Base-by-base conservation (phyloP, 176 grass and related monocot genomes). In the Stipa capillata region DNA sequence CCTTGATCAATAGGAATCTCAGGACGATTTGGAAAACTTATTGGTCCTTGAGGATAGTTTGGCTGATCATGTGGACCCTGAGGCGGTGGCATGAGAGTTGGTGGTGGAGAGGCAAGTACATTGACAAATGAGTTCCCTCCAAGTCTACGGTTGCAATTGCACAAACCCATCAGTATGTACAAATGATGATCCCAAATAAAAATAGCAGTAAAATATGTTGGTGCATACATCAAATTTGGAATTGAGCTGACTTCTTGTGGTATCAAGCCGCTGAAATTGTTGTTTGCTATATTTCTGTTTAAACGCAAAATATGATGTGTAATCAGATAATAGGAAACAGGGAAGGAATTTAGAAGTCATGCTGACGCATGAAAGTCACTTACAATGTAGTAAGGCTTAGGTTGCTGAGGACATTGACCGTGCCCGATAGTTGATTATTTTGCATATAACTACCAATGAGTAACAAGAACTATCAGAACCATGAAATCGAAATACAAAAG, bases 241-340 rank as follows among this genome's bases (percentile, higher is more conserved):
- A 99, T 95, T 32, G 88, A 91, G 51, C 62, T 91, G 70, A 99
- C 79, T 21, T 77, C 82, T 59, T 87, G 78, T 1, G 96, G 96
- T 85, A 99, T 87, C 88, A 78, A 89, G 61, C 96, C 96, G 16
- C 81, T 93, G 78, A 99, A 99, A 79, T 99, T 90, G 74, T 95
- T 99, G 77, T 93, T 84, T 43, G 81, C 92, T 79, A 99, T 89
- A 76, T 99, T 95, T 76, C 96, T 99, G 89, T 80, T 54, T 76
- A 74, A 78, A 77, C 34, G 44, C 31, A 24, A 8, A 85, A 36
- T 34, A 71, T 23, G 1, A 51, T 36, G 32, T 6, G 2, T 56
- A 7, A 70, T 62, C 11, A 51, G 48, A 34, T 2, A 4, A 45
- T 36, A 74, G n/a, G n/a, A 28, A 64, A 43, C 4, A 31, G 37